Base-by-base conservation (phyloP, 441 rosid genomes). In the Euphorbia corollata region DNA sequence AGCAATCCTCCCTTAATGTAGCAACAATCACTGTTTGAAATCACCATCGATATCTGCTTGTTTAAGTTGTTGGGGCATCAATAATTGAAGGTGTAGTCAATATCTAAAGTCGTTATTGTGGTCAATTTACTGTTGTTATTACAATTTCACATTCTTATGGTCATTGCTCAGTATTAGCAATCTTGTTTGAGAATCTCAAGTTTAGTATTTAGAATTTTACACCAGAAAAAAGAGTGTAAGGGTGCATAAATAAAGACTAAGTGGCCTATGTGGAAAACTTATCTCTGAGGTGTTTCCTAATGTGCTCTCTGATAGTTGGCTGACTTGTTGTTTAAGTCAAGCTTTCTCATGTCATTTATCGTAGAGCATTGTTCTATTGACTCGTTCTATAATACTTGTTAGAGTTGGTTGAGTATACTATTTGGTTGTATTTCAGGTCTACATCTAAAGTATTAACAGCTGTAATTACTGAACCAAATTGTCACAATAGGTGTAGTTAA, bases 1-100 rank as follows among this genome's bases (percentile, higher is more conserved):
- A n/a, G n/a, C n/a, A n/a, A n/a, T n/a, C n/a, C n/a, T n/a, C n/a
- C n/a, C 56, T 18, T 51, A 51, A 51, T 51, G 56, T 51, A 4
- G 59, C 57, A n/a, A 18, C 11, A 34, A 16, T 65, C 5, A 23
- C 55, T 57, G 63, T 39, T 50, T 36, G 45, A 63, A 65, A 58
- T 34, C 59, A 5, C 39, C 58, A 48, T 48, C 19, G 0, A 19
- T 48, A 34, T 48, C 8, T 65, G 9, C 38, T 20, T 63, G 32
- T 1, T 27, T 27, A 6, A 47, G 43, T 38, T 20, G 43, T 13
- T 22, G 57, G 15, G 61, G 63, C 32, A 6, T 36, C 27, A 15
- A 23, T 30, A 27, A 36, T 36, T 16, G 6, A 18, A 16, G 34
- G 30, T 10, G 8, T 45, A 30, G 9, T 43, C 23, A 12, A 64